Percentiles rank a stretch among this genome's conserved stretches.
Evolutionary conservation across 2,329 filamentous ascomycete species (phyloP).

Genomic region (Triangularia verruculosa): DNA sequence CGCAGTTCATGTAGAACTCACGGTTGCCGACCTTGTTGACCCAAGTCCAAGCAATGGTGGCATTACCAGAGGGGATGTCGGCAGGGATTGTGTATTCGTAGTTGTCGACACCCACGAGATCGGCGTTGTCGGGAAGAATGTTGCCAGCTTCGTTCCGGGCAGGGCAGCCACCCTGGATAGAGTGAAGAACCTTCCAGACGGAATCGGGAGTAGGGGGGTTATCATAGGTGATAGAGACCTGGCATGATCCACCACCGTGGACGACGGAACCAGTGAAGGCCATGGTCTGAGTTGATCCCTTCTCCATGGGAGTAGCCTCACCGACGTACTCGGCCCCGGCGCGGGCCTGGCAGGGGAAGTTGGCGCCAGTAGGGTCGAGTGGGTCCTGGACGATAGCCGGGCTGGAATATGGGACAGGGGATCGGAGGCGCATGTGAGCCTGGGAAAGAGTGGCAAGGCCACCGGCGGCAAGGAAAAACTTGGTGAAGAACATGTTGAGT

Average conservation of each 20-base stretch:
- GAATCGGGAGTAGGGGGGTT: constrained; percentile 61
- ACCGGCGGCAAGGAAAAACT: constrained; percentile 48
- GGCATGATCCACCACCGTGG: constrained; percentile 91
- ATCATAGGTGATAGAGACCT: constrained; percentile 82
- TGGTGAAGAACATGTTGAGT: constrained; percentile 51
- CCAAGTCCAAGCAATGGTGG: constrained; percentile 90
- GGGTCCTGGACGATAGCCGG: constrained; percentile 57
- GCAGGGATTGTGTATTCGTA: constrained; percentile 72
- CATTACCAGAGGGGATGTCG: constrained; percentile 70
- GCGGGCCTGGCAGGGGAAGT: constrained; percentile 80
- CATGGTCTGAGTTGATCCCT: constrained; percentile 61
- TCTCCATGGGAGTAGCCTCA: constrained; percentile 56
- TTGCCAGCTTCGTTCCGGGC: constrained; percentile 57
- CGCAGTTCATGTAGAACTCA: constrained; percentile 98
- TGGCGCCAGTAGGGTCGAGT: constrained; percentile 52
- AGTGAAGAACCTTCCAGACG: constrained; percentile 86
- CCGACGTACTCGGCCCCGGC: constrained; percentile 44
- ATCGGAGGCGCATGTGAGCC: constrained; percentile 74
- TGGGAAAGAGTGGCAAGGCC: constrained; percentile 58
- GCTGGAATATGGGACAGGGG: constrained; percentile 60
- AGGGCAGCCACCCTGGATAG: constrained; percentile 82
- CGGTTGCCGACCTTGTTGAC: constrained; percentile 89
- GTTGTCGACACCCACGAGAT: constrained; percentile 45
- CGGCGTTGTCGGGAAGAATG: constrained; percentile 44
- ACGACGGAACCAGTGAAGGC: constrained; percentile 68